Conservation (phyloP, 2,329 filamentous ascomycete genomes). For the Juglanconis sp. region DNA sequence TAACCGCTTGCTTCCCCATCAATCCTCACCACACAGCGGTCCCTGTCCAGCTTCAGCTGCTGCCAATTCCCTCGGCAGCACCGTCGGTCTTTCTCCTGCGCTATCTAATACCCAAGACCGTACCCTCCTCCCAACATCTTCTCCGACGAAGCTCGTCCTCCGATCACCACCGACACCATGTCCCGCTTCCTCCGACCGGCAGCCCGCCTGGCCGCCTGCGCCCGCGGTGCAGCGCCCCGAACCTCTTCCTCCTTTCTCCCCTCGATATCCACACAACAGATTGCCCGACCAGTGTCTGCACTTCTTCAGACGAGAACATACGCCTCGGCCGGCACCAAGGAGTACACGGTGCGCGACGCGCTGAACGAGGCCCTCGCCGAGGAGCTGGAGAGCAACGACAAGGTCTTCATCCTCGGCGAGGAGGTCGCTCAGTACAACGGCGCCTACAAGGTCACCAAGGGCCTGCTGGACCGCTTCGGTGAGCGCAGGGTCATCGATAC, state of each 20-base stretch:
- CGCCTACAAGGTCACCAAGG: slow-evolving; percentile 99
- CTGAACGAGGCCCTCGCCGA: slow-evolving; percentile 97
- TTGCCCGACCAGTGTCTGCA: slow-evolving; percentile 25
- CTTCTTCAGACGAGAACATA: slow-evolving; percentile 51
- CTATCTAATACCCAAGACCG: background rate
- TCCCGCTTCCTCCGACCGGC: slow-evolving; percentile 46
- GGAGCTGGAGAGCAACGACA: slow-evolving; percentile 90
- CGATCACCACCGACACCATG: slow-evolving; percentile 28
- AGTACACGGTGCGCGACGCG: slow-evolving; percentile 95
- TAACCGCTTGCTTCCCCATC: background rate
- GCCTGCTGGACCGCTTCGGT: slow-evolving; percentile 92
- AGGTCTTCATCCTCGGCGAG: slow-evolving; percentile 95
- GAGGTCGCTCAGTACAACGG: slow-evolving; percentile 99
- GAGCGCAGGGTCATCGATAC: slow-evolving; percentile 97
- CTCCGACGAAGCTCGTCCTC: background rate
- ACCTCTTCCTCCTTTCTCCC: slow-evolving; percentile 23
- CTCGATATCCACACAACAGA: slow-evolving; percentile 21
- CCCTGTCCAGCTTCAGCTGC: background rate
- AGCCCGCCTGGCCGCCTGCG: slow-evolving; percentile 38
- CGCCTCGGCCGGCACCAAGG: slow-evolving; percentile 67
- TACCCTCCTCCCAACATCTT: slow-evolving; percentile 14
- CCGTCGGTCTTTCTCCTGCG: slow-evolving; percentile 1
- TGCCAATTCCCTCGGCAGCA: background rate
- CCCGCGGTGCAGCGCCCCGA: slow-evolving; percentile 22
- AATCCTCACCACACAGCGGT: background rate